phyloP scores from a whole-genome alignment of 83 land plant species.

The Picea mariana region DNA sequence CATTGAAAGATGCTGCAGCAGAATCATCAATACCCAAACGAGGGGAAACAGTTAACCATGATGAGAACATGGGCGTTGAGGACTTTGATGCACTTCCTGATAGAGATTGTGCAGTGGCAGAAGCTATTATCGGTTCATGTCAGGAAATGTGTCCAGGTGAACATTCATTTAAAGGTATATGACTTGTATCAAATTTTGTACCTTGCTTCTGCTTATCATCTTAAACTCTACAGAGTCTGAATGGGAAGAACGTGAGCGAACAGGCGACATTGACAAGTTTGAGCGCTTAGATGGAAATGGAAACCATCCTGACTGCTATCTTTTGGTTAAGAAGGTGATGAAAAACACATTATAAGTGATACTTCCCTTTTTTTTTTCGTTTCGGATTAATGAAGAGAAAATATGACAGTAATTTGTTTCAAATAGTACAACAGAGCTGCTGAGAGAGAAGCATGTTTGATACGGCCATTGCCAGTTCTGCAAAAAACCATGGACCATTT shows the following conservation, averaged over 20 bases:
- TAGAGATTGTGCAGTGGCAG: conserved; percentile 16
- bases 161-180: neutral
- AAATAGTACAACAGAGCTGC: conserved; percentile 93
- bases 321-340: conserved; percentile 75
- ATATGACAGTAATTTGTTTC: neutral
- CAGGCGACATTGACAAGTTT: conserved; percentile 91
- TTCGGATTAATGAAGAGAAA: conserved; percentile 5
- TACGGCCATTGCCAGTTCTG: conserved; percentile 89
- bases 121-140: conserved; percentile 73
- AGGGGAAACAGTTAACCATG: conserved; percentile 23
- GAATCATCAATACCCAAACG: conserved; percentile 21
- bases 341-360: too few relatives aligned
- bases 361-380: neutral
- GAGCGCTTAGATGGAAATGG: conserved; percentile 95
- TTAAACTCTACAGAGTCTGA: conserved; percentile 66
- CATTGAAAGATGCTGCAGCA: conserved; percentile 2
- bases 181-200: neutral
- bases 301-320: conserved; percentile 68
- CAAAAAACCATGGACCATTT: conserved; percentile 79
- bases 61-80: conserved; percentile 23
- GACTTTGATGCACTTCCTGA: conserved; percentile 8
- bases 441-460: conserved; percentile 78
- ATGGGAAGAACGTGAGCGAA: conserved; percentile 89
- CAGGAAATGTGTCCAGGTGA: conserved; percentile 98
- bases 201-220: too few relatives aligned